Percentiles rank a stretch among this genome's conserved stretches.
Conservation (phyloP, 2,329 filamentous ascomycete species). For the Ophiostoma australiae region DNA sequence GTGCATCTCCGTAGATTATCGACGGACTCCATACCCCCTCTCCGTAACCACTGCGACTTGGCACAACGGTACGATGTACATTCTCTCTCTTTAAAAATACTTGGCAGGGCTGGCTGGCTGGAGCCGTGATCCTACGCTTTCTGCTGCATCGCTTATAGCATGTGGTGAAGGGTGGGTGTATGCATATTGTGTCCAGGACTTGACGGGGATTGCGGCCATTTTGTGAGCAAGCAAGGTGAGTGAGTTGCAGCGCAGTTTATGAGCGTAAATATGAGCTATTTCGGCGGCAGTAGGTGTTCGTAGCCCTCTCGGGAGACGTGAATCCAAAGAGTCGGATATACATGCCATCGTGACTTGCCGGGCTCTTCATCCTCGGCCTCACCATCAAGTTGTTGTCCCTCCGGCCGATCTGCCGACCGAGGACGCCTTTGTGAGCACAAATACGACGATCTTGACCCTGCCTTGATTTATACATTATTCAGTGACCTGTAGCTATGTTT, state of each 20-base stretch:
- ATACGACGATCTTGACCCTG: not conserved
- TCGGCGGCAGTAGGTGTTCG: too few relatives aligned
- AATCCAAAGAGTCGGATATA: not conserved
- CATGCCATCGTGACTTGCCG: not conserved
- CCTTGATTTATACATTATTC: not conserved
- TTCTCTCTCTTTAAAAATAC: not conserved
- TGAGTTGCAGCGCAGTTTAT: not conserved
- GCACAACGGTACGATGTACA: slow-evolving; percentile 1
- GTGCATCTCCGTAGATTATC: slow-evolving; percentile 4
- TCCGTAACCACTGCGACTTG: not conserved
- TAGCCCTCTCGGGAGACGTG: too few relatives aligned
- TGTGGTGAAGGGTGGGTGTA: not conserved
- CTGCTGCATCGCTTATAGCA: not conserved
- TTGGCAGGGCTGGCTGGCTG: not conserved
- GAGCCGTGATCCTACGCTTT: not conserved
- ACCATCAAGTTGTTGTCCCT: too few relatives aligned
- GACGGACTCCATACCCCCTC: slow-evolving; percentile 8
- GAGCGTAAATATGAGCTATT: not conserved
- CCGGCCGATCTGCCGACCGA: not conserved
- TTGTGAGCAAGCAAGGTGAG: too few relatives aligned
- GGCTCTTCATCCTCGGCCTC: not conserved
- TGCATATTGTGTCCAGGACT: not conserved
- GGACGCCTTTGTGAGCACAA: not conserved
- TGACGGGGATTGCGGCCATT: not conserved
- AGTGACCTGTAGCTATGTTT: not conserved